A percentile compares a stretch with the other conserved stretches of the same genome.
Conservation (phyloP, 257 asterid species). For the Agastache rugosa region DNA sequence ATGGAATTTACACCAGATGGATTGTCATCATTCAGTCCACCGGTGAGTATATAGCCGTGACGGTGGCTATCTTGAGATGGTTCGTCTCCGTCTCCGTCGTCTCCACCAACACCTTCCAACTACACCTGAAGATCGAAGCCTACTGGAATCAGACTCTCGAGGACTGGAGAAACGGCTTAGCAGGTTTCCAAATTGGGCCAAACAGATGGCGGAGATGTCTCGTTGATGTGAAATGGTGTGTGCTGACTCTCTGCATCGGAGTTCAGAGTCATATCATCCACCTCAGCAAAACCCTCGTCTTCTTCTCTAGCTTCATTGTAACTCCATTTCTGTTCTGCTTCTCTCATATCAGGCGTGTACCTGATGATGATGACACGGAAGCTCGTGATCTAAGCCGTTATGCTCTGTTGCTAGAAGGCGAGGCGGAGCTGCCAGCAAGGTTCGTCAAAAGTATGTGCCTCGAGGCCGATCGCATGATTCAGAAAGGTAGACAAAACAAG, state of each 20-base stretch:
- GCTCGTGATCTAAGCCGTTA: background rate
- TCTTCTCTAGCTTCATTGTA: background rate
- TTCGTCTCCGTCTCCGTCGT: background rate
- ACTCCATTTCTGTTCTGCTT: background rate
- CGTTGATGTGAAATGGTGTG: background rate
- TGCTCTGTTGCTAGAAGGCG: slow-evolving; percentile 22
- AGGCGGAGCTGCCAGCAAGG: background rate
- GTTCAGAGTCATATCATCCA: background rate
- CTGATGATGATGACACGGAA: no score
- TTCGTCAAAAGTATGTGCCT: slow-evolving; percentile 25
- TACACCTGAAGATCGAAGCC: background rate
- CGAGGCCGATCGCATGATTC: slow-evolving; percentile 22
- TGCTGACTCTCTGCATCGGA: background rate
- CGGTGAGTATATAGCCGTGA: background rate
- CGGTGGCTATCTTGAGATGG: slow-evolving; percentile 10
- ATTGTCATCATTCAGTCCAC: background rate
- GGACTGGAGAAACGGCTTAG: slow-evolving; percentile 18
- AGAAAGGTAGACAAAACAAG: slow-evolving; percentile 26
- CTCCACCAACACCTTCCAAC: background rate
- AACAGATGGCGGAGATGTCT: background rate
- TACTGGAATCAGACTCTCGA: slow-evolving; percentile 14
- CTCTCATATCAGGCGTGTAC: no score
- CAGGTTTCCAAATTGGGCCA: background rate
- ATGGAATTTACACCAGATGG: slow-evolving; percentile 17
- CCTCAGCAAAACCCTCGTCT: background rate